phyloP scores from a whole-genome alignment of 2,329 filamentous ascomycete genomes.

The Diaporthe aspalathi region DNA sequence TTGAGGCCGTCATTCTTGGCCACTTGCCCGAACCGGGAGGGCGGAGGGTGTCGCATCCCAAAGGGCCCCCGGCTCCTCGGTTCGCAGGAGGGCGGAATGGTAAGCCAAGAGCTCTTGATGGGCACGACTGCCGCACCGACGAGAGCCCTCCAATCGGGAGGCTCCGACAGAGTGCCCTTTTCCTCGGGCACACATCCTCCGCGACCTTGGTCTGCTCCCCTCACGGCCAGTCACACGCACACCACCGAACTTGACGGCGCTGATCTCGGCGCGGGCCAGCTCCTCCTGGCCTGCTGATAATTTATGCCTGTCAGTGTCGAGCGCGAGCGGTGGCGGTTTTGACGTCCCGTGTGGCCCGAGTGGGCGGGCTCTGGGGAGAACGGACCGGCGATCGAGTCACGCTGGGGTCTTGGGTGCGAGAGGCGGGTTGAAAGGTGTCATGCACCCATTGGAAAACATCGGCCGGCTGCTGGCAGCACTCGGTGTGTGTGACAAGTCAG shows the following conservation, averaged over 20 bases:
- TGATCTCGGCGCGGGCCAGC: conserved; percentile 12
- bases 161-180: conserved; percentile 17
- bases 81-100: conserved; percentile 15
- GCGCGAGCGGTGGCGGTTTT: conserved; percentile 1
- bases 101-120: conserved; percentile 29
- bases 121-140: conserved; percentile 4
- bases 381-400: conserved; percentile 8
- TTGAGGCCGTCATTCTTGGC: background rate
- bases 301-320: background rate
- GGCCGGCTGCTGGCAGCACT: conserved; percentile 1
- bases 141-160: conserved; percentile 29
- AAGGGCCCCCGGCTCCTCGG: conserved; percentile 7
- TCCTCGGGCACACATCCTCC: conserved; percentile 24
- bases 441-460: conserved; percentile 5
- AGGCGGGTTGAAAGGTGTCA: conserved; percentile 18
- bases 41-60: conserved; percentile 33
- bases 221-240: conserved; percentile 11
- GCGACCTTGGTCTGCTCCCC: background rate
- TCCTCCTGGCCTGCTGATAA: background rate
- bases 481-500: conserved; percentile 11
- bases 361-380: conserved; percentile 9
- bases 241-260: background rate
- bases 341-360: background rate
- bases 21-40: conserved; percentile 31
- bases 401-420: background rate